These are phyloP conservation scores for Clonostachys rhizophaga DNA, from an alignment of 2,329 filamentous ascomycete species.

Conservation along the genomic window DNA sequence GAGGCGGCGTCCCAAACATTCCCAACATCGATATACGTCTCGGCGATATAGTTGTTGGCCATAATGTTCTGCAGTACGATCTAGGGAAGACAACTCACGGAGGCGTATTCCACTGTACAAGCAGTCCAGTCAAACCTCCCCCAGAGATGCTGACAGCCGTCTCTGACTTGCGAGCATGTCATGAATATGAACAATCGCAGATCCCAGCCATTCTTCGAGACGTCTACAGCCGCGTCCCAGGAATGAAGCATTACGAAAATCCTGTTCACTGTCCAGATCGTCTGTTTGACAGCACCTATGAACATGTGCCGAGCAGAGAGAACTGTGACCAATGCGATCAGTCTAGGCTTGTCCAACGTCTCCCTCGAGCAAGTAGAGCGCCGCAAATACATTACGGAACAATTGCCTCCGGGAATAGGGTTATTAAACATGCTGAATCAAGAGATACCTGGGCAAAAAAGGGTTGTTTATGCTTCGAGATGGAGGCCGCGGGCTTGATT, in stretches of 20 bases:
- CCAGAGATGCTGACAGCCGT: neutral
- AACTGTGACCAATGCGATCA: neutral
- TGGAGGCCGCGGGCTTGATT: slow-evolving; percentile 17
- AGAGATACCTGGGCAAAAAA: neutral
- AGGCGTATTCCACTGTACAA: slow-evolving; percentile 1
- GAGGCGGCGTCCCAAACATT: slow-evolving; percentile 7
- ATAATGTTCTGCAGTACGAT: slow-evolving; percentile 7
- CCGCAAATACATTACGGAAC: slow-evolving; percentile 1
- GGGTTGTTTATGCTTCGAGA: slow-evolving; percentile 14
- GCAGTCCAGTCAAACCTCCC: neutral
- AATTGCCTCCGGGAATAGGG: slow-evolving; percentile 2
- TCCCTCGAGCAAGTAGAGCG: neutral
- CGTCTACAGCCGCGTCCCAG: neutral
- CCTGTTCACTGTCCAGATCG: neutral
- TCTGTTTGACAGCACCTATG: slow-evolving; percentile 1
- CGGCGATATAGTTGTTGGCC: slow-evolving; percentile 11
- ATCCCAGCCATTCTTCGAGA: neutral
- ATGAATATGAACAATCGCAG: neutral
- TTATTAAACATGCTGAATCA: neutral
- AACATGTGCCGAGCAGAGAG: neutral
- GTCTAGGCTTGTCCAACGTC: neutral
- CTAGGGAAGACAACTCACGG: neutral
- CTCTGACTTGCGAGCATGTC: neutral
- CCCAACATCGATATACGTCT: slow-evolving; percentile 10
- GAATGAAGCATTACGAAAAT: neutral